Base-by-base conservation (phyloP, 805 yeast genomes). In the Blastobotrys robertii region DNA sequence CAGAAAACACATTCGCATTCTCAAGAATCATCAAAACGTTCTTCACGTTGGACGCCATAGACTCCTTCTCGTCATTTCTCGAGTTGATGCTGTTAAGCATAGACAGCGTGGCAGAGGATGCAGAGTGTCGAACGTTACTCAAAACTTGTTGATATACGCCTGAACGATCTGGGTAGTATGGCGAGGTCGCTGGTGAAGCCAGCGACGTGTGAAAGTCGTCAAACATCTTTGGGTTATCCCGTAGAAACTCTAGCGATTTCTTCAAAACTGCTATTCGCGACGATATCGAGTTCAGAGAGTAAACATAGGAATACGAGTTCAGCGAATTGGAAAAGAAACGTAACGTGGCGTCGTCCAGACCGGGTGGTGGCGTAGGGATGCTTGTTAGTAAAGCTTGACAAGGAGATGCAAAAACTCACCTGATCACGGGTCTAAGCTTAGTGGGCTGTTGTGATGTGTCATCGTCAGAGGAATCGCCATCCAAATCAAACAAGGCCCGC, bases 241-340 rank as follows among this genome's bases (percentile, higher is more conserved):
- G 66, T 33, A 85, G 63, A 34, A 84, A 81, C 57, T 84, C 86
- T 42, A 85, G 62, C 4, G 94, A 81, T 50, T 92, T 65, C 55
- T 79, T 83, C 52, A 85, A 65, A 11, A 84, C 87, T 43, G 79
- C 79, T 47, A 85, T 62, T 44, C 95, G 67, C 38, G 84, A 73
- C 0, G 92, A 84, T 44, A 85, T 61, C 1, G 94, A 81, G 56
- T 83, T 82, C 8, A 88, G 92, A 1, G 90, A 79, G 44, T 84
- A 64, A 42, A 82, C 85, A 58, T 85, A 85, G 0, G 94, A 84
- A 56, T 82, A 85, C 1, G 94, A 82, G 57, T 83, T 88, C 1
- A 92, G 76, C 9, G 92, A 82, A 51, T 82, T 87, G 19, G 78
- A 76, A 4, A 90, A 86, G 55, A 84, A 81, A 48, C 69, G 72